These are phyloP conservation scores for Arachnopeziza araneosa DNA, from an alignment of 2,329 filamentous ascomycete genomes.

Conservation along the genomic window DNA sequence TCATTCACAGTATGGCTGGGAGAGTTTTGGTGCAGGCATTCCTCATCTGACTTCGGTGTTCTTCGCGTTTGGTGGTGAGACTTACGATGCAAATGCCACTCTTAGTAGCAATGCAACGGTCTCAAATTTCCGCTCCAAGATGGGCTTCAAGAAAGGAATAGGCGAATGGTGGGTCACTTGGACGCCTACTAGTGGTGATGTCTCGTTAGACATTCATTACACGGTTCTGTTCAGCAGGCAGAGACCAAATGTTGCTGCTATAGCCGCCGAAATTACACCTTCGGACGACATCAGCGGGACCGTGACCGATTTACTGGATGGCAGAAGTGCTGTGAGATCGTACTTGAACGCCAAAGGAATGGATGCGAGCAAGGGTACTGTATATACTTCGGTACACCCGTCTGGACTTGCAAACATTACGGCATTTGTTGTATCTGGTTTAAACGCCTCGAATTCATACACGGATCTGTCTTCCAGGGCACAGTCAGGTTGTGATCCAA, in stretches of 20 bases:
- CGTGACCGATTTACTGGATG: slow-evolving; percentile 63
- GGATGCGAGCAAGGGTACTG: slow-evolving; percentile 44
- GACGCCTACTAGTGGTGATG: slow-evolving; percentile 45
- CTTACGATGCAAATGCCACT: slow-evolving; percentile 53
- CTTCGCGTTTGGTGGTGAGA: slow-evolving; percentile 48
- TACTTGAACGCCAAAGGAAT: slow-evolving; percentile 51
- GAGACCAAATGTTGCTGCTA: slow-evolving; percentile 33
- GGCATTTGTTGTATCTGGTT: slow-evolving; percentile 51
- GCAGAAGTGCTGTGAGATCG: slow-evolving; percentile 60
- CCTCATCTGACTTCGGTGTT: slow-evolving; percentile 62
- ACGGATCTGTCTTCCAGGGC: slow-evolving; percentile 33
- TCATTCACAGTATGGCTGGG: slow-evolving; percentile 54
- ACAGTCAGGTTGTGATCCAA: slow-evolving; percentile 34
- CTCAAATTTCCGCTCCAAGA: slow-evolving; percentile 52
- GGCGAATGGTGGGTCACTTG: slow-evolving; percentile 62
- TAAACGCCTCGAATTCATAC: slow-evolving; percentile 33
- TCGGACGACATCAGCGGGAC: slow-evolving; percentile 47
- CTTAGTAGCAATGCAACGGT: slow-evolving; percentile 46
- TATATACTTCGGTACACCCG: slow-evolving; percentile 62
- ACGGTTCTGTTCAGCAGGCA: slow-evolving; percentile 46
- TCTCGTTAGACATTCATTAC: slow-evolving; percentile 55
- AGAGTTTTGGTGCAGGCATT: slow-evolving; percentile 65
- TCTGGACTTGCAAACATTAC: slow-evolving; percentile 56
- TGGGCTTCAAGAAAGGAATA: slow-evolving; percentile 58
- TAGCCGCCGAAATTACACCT: slow-evolving; percentile 54